Base-by-base conservation (phyloP, 495 filamentous ascomycete species). In the Aspergillus homomorphus region DNA sequence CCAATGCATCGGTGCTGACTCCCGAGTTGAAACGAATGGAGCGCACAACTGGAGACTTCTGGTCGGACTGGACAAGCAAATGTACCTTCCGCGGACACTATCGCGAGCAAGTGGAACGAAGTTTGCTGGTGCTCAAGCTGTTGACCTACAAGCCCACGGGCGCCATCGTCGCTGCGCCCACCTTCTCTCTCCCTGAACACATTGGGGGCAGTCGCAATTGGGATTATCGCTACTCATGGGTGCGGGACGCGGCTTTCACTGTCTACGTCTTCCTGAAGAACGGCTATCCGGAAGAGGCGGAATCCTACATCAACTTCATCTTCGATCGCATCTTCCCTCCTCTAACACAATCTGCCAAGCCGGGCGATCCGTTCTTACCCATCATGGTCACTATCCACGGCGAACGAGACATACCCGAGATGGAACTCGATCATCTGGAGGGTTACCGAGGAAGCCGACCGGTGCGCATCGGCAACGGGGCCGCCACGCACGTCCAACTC, bases 381-480 rank as follows among this genome's bases (percentile, higher is more conserved):
- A 88, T 90, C 64, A 90, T 90, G 87, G 89, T 89, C 60, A 88
- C 84, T 15, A 89, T 90, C 61, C 77, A 81, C 8, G 87, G 87
- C 42, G 84, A 85, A 50, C 88, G 82, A 28, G 86, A 89, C 38
- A 86, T 90, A 53, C 86, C 86, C 7, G 87, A 90, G 65, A 66
- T 77, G 33, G 84, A 87, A 59, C 73, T 89, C 10, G 66, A 73
- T 46, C 87, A 90, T 58, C 77, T 90, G 15, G 81, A 85, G 46
- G 87, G 87, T 22, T 89, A 90, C 68, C 77, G 80, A 46, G 80
- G 80, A 12, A 88, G 84, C 65, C 81, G 73, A 55, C 87, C 87
- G 0, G 87, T 90, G 16, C 82, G 87, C n/a, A 84, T 89, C 45
- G 87, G 87, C 23, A 90, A 90, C 63, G 87, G 84, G 5, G 87